Evolutionary conservation across 495 filamentous ascomycete genomes (phyloP).

Genomic region (Melanomma pulvis-pyrius): DNA sequence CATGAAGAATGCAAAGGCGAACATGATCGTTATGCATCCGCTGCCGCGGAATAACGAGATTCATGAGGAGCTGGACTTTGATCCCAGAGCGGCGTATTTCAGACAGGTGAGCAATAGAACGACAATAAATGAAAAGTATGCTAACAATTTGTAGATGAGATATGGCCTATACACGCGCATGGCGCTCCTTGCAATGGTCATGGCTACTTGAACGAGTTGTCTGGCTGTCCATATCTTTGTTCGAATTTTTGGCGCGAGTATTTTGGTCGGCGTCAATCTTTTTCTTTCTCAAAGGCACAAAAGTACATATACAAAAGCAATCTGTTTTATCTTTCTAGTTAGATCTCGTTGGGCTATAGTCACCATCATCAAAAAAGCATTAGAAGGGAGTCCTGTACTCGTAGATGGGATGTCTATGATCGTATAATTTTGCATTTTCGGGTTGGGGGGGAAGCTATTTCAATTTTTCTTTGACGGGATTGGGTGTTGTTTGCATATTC

Average conservation of each 20-base stretch:
- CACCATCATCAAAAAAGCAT: conserved; percentile 19
- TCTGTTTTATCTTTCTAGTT: conserved; percentile 9
- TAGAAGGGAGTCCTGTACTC: conserved; percentile 14
- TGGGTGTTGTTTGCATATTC: neutral
- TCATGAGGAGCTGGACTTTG: conserved; percentile 93
- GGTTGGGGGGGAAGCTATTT: conserved; percentile 35
- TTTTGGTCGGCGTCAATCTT: neutral
- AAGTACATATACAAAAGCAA: neutral
- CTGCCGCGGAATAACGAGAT: conserved; percentile 92
- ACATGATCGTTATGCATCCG: conserved; percentile 94
- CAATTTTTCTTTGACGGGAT: conserved; percentile 27
- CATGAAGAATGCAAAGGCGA: conserved; percentile 86
- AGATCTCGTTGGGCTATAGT: conserved; percentile 15
- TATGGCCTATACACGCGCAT: conserved; percentile 98
- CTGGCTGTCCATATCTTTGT: neutral
- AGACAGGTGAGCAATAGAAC: conserved; percentile 76
- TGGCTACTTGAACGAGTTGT: conserved; percentile 59
- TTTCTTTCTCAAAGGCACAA: neutral
- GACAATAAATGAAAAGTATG: neutral
- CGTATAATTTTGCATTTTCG: conserved; percentile 21
- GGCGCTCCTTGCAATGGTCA: conserved; percentile 89
- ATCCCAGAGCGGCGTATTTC: conserved; percentile 96
- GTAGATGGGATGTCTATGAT: conserved; percentile 8
- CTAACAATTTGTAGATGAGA: conserved; percentile 75
- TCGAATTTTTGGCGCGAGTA: neutral